Base-by-base conservation (phyloP, 768 basidiomycete genomes). In the Zangia roseola region DNA sequence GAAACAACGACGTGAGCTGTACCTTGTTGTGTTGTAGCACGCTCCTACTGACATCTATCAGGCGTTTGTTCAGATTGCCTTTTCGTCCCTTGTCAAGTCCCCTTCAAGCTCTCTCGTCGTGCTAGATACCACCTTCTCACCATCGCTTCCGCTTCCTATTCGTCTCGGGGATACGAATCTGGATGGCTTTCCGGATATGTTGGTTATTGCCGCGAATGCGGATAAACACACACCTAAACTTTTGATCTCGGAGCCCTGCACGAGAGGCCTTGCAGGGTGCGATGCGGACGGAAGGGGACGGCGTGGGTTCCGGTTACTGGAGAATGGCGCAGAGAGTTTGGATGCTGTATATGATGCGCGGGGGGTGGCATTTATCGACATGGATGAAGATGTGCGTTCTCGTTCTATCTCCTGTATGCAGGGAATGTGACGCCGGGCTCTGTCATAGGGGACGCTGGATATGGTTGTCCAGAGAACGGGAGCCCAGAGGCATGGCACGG, bases 181-280 rank as follows among this genome's bases (percentile, higher is more conserved):
- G 17, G 94, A 98, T 62, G 97, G 97, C 3, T 98, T 88, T 69
- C 94, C 95, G 0, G 97, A 98, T 58, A 60, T 97, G 8, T 70
- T 97, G 7, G 59, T 82, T 9, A 82, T 84, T 20, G 61, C 77
- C 2, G 81, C 67, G 55, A 77, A 6, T 60, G 76, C 35, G 56
- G 50, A 46, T 55, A 71, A 72, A 43, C 77, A 74, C 17, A 79
- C 76, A 6, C 87, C 88, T 0, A 76, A 78, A 45, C 66, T 93
- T 20, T 60, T 87, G 5, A 76, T 79, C 53, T 90, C 86, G 5
- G 76, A 80, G 9, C 80, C 81, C 1, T 92, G 90, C 53, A 64
- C 59, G 4, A 68, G 59, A 28, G 78, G 79, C 25, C 70, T 82
- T 24, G 65, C 74, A 8, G 89, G 89, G 5, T 91, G 90, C 56